Evolutionary conservation across 2,329 filamentous ascomycete genomes (phyloP), one percentile per base, ranked within the genome.

Genomic region (Helminthosporium solani): DNA sequence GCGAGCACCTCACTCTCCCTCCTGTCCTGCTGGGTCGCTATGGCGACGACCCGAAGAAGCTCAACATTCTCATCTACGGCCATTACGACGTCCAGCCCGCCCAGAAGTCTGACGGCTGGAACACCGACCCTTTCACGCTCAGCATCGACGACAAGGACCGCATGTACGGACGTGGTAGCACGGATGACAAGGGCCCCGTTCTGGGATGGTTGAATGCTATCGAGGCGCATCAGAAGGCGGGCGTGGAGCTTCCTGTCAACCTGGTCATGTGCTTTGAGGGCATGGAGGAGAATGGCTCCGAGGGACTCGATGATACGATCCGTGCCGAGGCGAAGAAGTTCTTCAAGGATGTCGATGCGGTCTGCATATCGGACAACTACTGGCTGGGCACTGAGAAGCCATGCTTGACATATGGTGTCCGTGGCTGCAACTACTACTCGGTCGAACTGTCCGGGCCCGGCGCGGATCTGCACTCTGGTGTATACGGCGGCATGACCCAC

Each of bases 361-460:
- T 97, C 50, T 99, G 94, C 76, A 99, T 99, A 69, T 96, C 90
- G 38, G 94, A 99, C 74, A 99, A 99, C 81, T 99, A 99, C 84
- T 99, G 94, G 94, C 85, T 99, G 33, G 94, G 94, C 48, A 97
- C 94, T 5, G 90, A 97, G 80, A 96, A 96, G 81, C 94, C 94
- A 11, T 99, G 94, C 73, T 76, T 99, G 66, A 99, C 94, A 8
- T 99, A 99, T 71, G 94, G 94, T 60, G 86, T 99, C 53, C 88
- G 94, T 58, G 94, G 94, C 43, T 95, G 89, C 84, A 97, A 95
- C 78, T 99, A 99, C 81, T 99, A 97, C 78, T 88, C 87, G 42
- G 75, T 99, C 58, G 88, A 94, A 73, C 78, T 99, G 54, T 90
- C 87, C 7, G 94, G 94, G 1, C 94, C 94, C 9, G 94, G 86